Conservation (phyloP, 2,329 filamentous ascomycete species). For the Calonectria fujianensis region DNA sequence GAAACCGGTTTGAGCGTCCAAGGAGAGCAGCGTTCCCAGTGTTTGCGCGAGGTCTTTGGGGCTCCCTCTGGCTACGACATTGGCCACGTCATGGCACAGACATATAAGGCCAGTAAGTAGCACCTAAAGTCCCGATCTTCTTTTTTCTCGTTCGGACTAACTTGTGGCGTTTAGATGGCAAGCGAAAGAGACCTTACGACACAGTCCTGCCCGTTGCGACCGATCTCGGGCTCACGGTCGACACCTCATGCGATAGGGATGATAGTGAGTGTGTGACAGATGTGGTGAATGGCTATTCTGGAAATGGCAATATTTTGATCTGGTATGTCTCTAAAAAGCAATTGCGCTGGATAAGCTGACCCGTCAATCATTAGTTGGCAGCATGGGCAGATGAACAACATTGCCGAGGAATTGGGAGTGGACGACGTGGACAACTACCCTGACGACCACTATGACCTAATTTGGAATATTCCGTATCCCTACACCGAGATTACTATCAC, state of each 20-base stretch:
- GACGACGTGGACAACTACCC: neutral
- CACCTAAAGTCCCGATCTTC: too few species aligned
- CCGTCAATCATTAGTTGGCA: neutral
- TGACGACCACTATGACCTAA: neutral
- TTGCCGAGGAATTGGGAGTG: neutral
- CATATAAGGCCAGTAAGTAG: slow-evolving; percentile 1
- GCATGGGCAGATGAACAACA: neutral
- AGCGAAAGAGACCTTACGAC: slow-evolving; percentile 3
- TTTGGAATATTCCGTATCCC: neutral
- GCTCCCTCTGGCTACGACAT: neutral
- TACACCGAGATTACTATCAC: neutral
- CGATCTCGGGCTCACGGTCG: neutral
- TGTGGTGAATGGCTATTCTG: neutral
- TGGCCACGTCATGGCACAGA: slow-evolving; percentile 8
- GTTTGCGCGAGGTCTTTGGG: neutral
- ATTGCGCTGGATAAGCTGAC: neutral
- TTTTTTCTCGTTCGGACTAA: too few species aligned
- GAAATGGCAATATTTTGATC: slow-evolving; percentile 5
- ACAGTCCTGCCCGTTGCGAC: slow-evolving; percentile 1
- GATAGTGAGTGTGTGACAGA: neutral
- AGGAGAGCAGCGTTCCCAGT: slow-evolving; percentile 5
- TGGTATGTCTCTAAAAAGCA: neutral
- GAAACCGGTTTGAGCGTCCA: neutral
- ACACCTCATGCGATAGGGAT: neutral
- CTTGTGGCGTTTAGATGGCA: neutral